phyloP scores from a whole-genome alignment of 2,329 filamentous ascomycete genomes.

The Colletotrichum cereale region DNA sequence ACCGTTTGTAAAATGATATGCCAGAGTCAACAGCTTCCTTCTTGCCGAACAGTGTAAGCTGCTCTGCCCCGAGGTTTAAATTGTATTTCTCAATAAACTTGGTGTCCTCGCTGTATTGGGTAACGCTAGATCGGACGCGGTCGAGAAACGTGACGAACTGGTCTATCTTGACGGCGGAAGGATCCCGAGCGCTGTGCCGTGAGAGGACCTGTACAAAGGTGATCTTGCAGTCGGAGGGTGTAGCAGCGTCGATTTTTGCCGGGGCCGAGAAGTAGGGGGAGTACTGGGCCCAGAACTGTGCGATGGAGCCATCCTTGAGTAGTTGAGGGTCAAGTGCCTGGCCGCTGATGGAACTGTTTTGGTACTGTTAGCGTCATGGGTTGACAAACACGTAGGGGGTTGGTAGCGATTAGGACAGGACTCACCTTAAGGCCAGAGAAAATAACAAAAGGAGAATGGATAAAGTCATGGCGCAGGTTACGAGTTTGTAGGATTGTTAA shows the following conservation, averaged over 20 bases:
- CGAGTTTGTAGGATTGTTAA: no score
- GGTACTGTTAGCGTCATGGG: slow-evolving; percentile 9
- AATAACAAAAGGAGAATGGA: slow-evolving; percentile 23
- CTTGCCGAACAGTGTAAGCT: slow-evolving; percentile 76
- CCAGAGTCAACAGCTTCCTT: slow-evolving; percentile 81
- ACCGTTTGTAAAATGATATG: slow-evolving; percentile 79
- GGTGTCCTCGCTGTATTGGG: slow-evolving; percentile 71
- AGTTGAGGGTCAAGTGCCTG: slow-evolving; percentile 25
- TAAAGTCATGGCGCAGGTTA: slow-evolving; percentile 41
- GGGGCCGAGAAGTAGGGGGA: slow-evolving; percentile 84
- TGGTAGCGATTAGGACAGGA: not conserved
- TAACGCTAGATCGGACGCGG: slow-evolving; percentile 70
- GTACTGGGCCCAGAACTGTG: slow-evolving; percentile 87
- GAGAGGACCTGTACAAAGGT: slow-evolving; percentile 87
- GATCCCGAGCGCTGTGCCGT: slow-evolving; percentile 86
- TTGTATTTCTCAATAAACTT: slow-evolving; percentile 79
- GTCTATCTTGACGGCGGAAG: slow-evolving; percentile 75
- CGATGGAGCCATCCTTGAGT: slow-evolving; percentile 56
- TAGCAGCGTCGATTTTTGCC: slow-evolving; percentile 69
- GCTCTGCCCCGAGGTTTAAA: slow-evolving; percentile 78
- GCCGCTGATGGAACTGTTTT: slow-evolving; percentile 35
- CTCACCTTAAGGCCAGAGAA: slow-evolving; percentile 31
- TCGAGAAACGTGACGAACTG: slow-evolving; percentile 74
- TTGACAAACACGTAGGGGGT: not conserved
- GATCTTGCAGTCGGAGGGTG: slow-evolving; percentile 76